Percentiles rank a stretch among this genome's conserved stretches.
Conservation (phyloP, 768 basidiomycete genomes). For the Russula vinacea region DNA sequence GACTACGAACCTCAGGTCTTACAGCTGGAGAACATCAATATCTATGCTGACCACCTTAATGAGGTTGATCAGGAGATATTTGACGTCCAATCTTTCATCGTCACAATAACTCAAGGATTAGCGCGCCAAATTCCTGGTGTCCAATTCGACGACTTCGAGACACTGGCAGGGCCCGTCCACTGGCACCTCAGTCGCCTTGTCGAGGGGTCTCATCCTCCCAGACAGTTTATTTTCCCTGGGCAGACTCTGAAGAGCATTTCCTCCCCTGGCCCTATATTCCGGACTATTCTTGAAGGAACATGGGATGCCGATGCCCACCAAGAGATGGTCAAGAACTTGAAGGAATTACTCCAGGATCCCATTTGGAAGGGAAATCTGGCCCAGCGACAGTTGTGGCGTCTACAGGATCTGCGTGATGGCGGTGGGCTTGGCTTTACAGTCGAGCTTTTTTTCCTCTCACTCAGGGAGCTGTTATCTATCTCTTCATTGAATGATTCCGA, state of each 20-base stretch:
- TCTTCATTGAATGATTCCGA: not conserved
- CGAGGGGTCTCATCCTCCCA: too few species aligned
- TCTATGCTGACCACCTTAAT: not conserved
- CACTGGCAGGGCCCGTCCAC: too few species aligned
- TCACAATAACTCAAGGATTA: not conserved
- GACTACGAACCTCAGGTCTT: not conserved
- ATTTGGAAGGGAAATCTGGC: not conserved
- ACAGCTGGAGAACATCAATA: not conserved
- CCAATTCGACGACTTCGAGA: too few species aligned
- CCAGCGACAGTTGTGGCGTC: not conserved
- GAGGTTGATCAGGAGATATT: not conserved
- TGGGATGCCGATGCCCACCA: not conserved
- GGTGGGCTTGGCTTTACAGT: conserved; percentile 4
- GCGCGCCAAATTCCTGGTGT: not conserved
- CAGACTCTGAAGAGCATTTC: not conserved
- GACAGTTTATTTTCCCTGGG: not conserved
- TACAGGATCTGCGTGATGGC: not conserved
- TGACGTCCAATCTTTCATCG: not conserved
- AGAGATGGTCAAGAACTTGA: not conserved
- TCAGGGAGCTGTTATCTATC: not conserved
- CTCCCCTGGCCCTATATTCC: not conserved
- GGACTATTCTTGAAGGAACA: not conserved
- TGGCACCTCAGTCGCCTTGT: too few species aligned
- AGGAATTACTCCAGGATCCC: too few species aligned
- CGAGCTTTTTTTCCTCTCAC: conserved; percentile 6